Conservation (phyloP, 225 moss, liverwort and hornwort genomes). For the Ulota crispa region DNA sequence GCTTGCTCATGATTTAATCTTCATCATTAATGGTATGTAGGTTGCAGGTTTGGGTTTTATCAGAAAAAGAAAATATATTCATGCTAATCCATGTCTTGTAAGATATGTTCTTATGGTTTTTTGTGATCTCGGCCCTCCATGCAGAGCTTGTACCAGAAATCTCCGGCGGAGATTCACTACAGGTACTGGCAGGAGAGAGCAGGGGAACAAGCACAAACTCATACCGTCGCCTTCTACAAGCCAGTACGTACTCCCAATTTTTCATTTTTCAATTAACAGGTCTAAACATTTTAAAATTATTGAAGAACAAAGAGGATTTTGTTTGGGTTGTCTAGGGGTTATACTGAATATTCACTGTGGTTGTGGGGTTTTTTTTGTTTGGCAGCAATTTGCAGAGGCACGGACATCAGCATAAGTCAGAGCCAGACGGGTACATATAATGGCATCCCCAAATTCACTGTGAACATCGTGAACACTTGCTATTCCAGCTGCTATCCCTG, state of each 20-base stretch:
- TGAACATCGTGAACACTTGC: slow-evolving; percentile 37
- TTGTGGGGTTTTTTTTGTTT: too few relatives aligned
- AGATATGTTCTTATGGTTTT: neutral
- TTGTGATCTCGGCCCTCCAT: neutral
- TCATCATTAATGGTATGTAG: neutral
- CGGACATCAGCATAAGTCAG: slow-evolving; percentile 29
- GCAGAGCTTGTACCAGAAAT: neutral
- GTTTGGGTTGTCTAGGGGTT: neutral
- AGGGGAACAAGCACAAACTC: neutral
- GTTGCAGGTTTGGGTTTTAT: neutral
- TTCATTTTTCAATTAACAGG: neutral
- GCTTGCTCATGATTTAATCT: neutral
- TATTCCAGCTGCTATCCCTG: slow-evolving; percentile 23
- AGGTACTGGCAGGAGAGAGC: neutral
- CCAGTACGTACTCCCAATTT: neutral
- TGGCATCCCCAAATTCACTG: slow-evolving; percentile 32
- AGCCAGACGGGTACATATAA: neutral
- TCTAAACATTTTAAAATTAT: neutral
- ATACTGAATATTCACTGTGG: neutral
- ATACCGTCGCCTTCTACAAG: neutral
- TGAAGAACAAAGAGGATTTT: neutral
- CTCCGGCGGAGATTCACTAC: neutral
- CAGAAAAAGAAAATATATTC: neutral
- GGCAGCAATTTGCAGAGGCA: slow-evolving; percentile 20
- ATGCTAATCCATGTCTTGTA: neutral